Evolutionary conservation across 2,329 filamentous ascomycete species (phyloP), one percentile per base, ranked within the genome.

Genomic region (Fusarium heterosporum): DNA sequence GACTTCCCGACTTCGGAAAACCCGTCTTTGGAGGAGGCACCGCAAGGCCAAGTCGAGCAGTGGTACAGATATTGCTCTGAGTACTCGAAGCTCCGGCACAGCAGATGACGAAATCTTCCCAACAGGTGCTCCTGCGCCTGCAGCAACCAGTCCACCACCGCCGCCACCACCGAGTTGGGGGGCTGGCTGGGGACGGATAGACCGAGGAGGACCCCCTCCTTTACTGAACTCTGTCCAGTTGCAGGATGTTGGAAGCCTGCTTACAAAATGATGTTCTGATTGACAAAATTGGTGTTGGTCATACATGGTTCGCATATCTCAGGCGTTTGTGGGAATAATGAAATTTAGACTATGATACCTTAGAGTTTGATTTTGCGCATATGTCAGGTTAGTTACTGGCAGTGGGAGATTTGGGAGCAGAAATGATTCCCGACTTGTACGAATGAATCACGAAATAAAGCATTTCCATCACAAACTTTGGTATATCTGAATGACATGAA

Each of bases 201-300:
- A 75, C 8, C 59, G 74, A 55, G 74, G 74, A 52, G 68, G 69
- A 8, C 74, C 70, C 1, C 73, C 74, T 29, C 73, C 74, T 1
- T 22, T 74, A 41, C 30, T 73, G 42, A 74, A 73, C 12, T 66
- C 68, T 5, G 72, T 73, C 30, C 73, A 76, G 47, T 56, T 79
- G 36, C 77, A 76, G 30, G 77, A 79, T 49, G 77, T 79, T 4
- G 77, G 77, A 19, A 75, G 72, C 57, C 56, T 79, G 12, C 49
- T 73, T 30, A 47, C 36, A 46, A 71, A 72, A 48, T 69, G 62
- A 64, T 54, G 42, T 41, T 36, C 55, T 36, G 34, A 26, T 25
- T 50, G 19, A 38, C 10, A 52, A 55, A 58, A 54, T 16, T 25
- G 46, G 53, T 54, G 42, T 50, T 62, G 30, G 26, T 59, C 50